Evolutionary conservation across 2,329 filamentous ascomycete genomes (phyloP), one percentile per base, ranked within the genome.

Genomic region (Colletotrichum cereale): DNA sequence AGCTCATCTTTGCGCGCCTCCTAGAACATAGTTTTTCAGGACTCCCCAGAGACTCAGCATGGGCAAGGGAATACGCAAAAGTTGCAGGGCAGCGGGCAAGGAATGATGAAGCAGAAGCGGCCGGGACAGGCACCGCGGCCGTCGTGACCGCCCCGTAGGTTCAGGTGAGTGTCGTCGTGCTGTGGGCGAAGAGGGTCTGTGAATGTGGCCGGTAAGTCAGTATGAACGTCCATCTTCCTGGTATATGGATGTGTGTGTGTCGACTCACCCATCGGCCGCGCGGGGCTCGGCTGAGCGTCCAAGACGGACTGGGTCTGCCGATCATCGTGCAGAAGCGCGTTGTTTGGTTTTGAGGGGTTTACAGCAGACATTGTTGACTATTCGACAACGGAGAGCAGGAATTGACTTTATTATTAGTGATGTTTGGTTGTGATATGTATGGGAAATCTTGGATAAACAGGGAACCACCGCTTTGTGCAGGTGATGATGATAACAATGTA

Each of bases 31-130:
- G 18, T 2, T 2, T 21, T 21, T 21, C 40, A 44, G 2, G 18
- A 21, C 18, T 2, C 7, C 18, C 6, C 40, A 42, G 18, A 21
- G 18, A 21, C 11, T 52, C 75, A 78, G 66, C 75, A 77, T 16
- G 75, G 75, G 58, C 76, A 76, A 11, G 75, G 77, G 64, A 79
- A 72, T 44, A 80, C 75, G 73, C 80, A 81, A 72, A 75, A 82
- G 67, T 81, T 76, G 73, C 77, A 78, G 31, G 80, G 80, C n/a
- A 82, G 74, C 3, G 79, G 80, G 61, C 80, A 82, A 4, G 80
- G 80, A 40, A 82, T 80, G 48, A 80, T 78, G 71, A 81, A 82
- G 75, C 80, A 82, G 67, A 81, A 81, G 8, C 80, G 76, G 11
- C 80, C 80, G 6, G 78, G 80, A 65, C 81, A 82, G 24, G 56